These are phyloP conservation scores for Tripterygium wilfordii DNA, from an alignment of 177 flowering plant genomes.

Conservation along the genomic window DNA sequence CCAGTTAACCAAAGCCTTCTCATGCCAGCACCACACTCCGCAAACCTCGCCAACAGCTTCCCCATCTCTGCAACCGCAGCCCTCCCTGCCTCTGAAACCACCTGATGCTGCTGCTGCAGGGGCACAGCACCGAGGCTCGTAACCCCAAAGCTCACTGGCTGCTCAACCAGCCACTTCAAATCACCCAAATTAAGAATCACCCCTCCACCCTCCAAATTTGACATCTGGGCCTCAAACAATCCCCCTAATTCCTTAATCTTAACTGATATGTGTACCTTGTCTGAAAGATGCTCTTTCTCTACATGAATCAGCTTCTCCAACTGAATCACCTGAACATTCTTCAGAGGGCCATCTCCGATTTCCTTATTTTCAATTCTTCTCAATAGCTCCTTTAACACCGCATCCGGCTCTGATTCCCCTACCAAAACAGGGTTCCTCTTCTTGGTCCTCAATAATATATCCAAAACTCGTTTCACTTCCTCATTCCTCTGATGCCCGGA, in stretches of 20 bases:
- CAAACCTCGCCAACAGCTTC: constrained; percentile 51
- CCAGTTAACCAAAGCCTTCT: constrained; percentile 73
- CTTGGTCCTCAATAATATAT: constrained; percentile 44
- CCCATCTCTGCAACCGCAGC: constrained; percentile 67
- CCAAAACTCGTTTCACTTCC: constrained; percentile 54
- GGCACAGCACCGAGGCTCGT: too few relatives aligned
- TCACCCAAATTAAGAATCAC: constrained; percentile 77
- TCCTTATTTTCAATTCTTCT: constrained; percentile 58
- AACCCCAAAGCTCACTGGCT: constrained; percentile 31
- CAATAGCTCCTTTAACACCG: constrained; percentile 50
- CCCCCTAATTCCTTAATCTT: constrained; percentile 53
- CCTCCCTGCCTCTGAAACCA: constrained; percentile 45
- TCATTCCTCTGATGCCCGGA: constrained; percentile 42
- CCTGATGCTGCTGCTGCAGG: constrained; percentile 39
- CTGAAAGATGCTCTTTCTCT: too few relatives aligned
- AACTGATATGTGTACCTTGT: constrained; percentile 22
- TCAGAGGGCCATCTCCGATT: constrained; percentile 37
- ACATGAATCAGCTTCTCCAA: constrained; percentile 47
- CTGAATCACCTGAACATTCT: constrained; percentile 44
- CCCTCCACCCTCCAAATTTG: constrained; percentile 26
- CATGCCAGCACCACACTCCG: constrained; percentile 22
- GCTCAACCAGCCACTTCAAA: constrained; percentile 84
- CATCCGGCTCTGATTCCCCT: constrained; percentile 73
- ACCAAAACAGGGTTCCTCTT: constrained; percentile 84
- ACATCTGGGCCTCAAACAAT: constrained; percentile 34